Conservation (phyloP, 495 filamentous ascomycete genomes). For the Xylaria venustula region DNA sequence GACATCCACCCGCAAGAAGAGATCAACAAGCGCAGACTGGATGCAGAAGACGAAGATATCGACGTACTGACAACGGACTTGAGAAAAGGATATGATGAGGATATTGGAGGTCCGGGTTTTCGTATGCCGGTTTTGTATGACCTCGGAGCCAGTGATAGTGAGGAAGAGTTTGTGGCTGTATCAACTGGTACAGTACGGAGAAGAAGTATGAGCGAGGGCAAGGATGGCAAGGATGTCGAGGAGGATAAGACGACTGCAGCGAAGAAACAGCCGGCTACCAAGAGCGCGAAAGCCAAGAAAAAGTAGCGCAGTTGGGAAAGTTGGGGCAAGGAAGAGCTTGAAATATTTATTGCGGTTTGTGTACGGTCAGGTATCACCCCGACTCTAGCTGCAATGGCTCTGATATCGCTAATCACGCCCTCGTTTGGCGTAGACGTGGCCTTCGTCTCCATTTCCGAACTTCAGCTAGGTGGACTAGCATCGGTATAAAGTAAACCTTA, state of each 20-base stretch:
- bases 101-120: conserved; percentile 57
- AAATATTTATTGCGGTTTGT: no score
- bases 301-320: conserved; percentile 14
- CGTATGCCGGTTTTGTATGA: conserved; percentile 86
- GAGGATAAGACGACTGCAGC: conserved; percentile 33
- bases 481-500: no score
- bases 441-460: no score
- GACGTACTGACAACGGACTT: conserved; percentile 80
- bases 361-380: no score
- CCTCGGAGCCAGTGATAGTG: conserved; percentile 68
- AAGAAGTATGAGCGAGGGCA: conserved; percentile 56
- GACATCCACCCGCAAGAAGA: conserved; percentile 96
- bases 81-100: conserved; percentile 56
- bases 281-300: conserved; percentile 28
- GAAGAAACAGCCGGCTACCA: conserved; percentile 28
- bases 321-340: neutral
- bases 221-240: conserved; percentile 40
- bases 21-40: conserved; percentile 83
- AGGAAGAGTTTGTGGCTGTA: conserved; percentile 86
- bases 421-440: no score
- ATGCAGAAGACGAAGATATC: conserved; percentile 80
- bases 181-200: conserved; percentile 80
- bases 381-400: no score
- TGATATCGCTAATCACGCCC: no score
- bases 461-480: no score